These are phyloP conservation scores for Coriaria nepalensis DNA, from an alignment of 306 rosid species.

Conservation along the genomic window DNA sequence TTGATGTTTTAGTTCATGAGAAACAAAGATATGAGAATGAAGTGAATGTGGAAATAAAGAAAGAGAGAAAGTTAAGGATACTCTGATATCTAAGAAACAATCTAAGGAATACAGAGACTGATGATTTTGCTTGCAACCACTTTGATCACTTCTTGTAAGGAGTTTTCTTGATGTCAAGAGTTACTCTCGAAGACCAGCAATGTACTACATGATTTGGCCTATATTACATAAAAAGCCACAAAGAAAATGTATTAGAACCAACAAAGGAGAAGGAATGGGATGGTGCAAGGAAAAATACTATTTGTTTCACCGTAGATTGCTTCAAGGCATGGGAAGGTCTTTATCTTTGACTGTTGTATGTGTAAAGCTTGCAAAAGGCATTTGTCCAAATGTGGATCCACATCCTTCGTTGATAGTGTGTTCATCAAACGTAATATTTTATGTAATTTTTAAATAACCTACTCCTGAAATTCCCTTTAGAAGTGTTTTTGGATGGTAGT, in stretches of 20 bases:
- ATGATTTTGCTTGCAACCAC: slow-evolving; percentile 76
- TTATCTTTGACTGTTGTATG: slow-evolving; percentile 66
- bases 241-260: too few species aligned
- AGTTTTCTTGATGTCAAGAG: slow-evolving; percentile 80
- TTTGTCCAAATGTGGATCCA: slow-evolving; percentile 68
- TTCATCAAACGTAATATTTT: slow-evolving; percentile 29
- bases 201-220: slow-evolving; percentile 85
- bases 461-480: slow-evolving; percentile 28
- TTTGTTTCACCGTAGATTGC: slow-evolving; percentile 61
- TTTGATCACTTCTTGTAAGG: slow-evolving; percentile 79
- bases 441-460: slow-evolving; percentile 45
- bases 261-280: too few species aligned
- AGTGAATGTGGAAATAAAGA: too few species aligned
- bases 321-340: slow-evolving; percentile 85
- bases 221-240: slow-evolving; percentile 10
- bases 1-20: too few species aligned
- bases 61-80: too few species aligned
- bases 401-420: slow-evolving; percentile 48
- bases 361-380: slow-evolving; percentile 88
- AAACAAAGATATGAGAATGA: too few species aligned
- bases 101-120: slow-evolving; percentile 14
- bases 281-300: too few species aligned
- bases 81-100: too few species aligned
- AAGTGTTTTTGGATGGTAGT: slow-evolving; percentile 11
- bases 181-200: slow-evolving; percentile 77